Conservation (phyloP, 2,329 filamentous ascomycete species). For the Parafenestella ontariensis region DNA sequence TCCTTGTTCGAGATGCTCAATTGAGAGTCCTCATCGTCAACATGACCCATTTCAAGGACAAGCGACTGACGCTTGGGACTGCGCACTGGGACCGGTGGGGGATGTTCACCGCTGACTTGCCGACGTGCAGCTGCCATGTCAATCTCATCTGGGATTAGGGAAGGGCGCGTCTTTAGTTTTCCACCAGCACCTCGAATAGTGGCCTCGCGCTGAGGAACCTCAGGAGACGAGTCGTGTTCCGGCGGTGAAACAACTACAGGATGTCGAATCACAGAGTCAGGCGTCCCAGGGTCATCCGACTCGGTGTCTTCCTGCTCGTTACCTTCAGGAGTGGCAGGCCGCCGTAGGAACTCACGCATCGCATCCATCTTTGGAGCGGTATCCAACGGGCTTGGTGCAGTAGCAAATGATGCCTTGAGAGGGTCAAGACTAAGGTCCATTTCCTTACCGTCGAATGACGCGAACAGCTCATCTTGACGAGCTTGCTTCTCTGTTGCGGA, state of each 20-base stretch:
- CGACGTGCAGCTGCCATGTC: conserved; percentile 87
- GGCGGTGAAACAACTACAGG: conserved; percentile 57
- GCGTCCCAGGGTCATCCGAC: conserved; percentile 73
- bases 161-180: conserved; percentile 86
- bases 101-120: conserved; percentile 78
- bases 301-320: conserved; percentile 47
- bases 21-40: conserved; percentile 43
- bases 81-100: conserved; percentile 50
- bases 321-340: conserved; percentile 61
- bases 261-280: conserved; percentile 89
- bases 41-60: conserved; percentile 40
- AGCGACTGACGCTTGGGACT: conserved; percentile 49
- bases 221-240: conserved; percentile 61
- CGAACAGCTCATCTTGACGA: conserved; percentile 54
- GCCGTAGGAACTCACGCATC: conserved; percentile 47
- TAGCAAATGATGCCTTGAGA: conserved; percentile 56
- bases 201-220: conserved; percentile 80
- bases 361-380: conserved; percentile 47
- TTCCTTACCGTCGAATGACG: conserved; percentile 58
- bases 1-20: conserved; percentile 40
- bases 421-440: conserved; percentile 63
- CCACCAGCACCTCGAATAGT: conserved; percentile 90
- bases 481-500: conserved; percentile 37
- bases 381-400: conserved; percentile 38
- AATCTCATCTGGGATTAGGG: conserved; percentile 83